These are phyloP conservation scores for Amanita pallidorosea DNA, from an alignment of 768 basidiomycete genomes.

Conservation along the genomic window DNA sequence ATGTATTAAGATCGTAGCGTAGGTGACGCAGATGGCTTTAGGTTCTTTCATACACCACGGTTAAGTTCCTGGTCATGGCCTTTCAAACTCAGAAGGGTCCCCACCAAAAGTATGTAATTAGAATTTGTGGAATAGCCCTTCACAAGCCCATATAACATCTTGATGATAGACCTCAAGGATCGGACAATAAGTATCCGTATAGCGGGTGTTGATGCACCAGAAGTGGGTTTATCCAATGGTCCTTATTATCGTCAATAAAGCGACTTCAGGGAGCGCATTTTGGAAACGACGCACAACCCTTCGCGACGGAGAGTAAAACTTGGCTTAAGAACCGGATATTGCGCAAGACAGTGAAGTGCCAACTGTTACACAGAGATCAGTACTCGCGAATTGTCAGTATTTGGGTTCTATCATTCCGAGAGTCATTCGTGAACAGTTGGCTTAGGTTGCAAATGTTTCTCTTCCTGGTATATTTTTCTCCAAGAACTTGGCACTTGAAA, in stretches of 20 bases:
- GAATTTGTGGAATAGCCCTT: too few relatives aligned
- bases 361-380: slow-evolving; percentile 69
- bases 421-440: neutral
- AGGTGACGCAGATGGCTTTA: slow-evolving; percentile 80
- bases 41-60: too few relatives aligned
- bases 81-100: too few relatives aligned
- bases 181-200: slow-evolving; percentile 83
- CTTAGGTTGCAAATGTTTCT: slow-evolving; percentile 59
- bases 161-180: slow-evolving; percentile 51
- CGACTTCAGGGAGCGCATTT: slow-evolving; percentile 62
- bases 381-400: slow-evolving; percentile 68
- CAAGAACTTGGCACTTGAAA: slow-evolving; percentile 49
- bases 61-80: too few relatives aligned
- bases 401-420: neutral
- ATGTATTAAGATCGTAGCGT: slow-evolving; percentile 34
- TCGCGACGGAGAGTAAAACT: slow-evolving; percentile 57
- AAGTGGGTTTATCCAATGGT: slow-evolving; percentile 34
- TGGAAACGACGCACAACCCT: slow-evolving; percentile 66
- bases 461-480: slow-evolving; percentile 41
- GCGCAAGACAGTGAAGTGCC: slow-evolving; percentile 57
- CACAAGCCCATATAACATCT: neutral
- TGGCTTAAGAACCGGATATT: slow-evolving; percentile 56
- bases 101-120: too few relatives aligned
- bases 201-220: slow-evolving; percentile 89
- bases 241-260: neutral